A percentile compares a stretch with the other conserved stretches of the same genome.
Evolutionary conservation across 176 grass and related monocot species (phyloP).

Genomic region (Rhipidocladum racemiflorum): DNA sequence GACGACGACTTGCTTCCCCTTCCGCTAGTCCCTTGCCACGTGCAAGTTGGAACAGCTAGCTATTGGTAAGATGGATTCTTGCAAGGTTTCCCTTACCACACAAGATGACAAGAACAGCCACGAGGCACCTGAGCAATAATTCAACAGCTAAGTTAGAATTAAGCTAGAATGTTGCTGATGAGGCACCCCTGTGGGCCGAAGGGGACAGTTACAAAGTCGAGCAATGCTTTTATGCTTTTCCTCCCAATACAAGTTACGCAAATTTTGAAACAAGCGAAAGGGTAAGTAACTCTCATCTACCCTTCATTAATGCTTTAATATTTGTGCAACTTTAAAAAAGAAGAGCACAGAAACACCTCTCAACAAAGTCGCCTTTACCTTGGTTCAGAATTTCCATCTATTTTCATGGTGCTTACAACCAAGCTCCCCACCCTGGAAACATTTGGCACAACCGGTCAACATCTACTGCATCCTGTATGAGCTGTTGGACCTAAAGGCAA

Average conservation of each 20-base stretch:
- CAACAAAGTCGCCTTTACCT: constrained; percentile 15
- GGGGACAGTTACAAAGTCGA: too few relatives aligned
- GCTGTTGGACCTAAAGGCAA: constrained; percentile 70
- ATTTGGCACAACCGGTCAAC: constrained; percentile 78
- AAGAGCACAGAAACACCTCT: too few relatives aligned
- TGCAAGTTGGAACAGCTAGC: neutral
- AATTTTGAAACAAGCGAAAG: too few relatives aligned
- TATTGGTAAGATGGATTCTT: neutral
- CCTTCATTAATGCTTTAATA: too few relatives aligned
- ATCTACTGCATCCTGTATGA: constrained; percentile 85
- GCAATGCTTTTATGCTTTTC: too few relatives aligned
- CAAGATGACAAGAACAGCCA: neutral
- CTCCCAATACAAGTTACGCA: too few relatives aligned
- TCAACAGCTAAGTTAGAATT: neutral
- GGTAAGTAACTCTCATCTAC: too few relatives aligned
- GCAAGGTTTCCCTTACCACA: neutral
- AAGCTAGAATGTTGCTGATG: too few relatives aligned
- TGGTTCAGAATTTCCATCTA: constrained; percentile 7
- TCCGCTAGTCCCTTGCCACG: too few relatives aligned
- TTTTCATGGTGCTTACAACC: constrained; percentile 43
- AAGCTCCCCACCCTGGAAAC: constrained; percentile 96
- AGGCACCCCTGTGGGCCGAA: too few relatives aligned
- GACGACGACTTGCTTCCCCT: too few relatives aligned
- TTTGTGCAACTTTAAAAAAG: too few relatives aligned
- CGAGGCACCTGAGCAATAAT: neutral